Evolutionary conservation across 805 yeast species (phyloP), one percentile per base, ranked within the genome.

Genomic region (Yamadazyma takamatsuzukensis): DNA sequence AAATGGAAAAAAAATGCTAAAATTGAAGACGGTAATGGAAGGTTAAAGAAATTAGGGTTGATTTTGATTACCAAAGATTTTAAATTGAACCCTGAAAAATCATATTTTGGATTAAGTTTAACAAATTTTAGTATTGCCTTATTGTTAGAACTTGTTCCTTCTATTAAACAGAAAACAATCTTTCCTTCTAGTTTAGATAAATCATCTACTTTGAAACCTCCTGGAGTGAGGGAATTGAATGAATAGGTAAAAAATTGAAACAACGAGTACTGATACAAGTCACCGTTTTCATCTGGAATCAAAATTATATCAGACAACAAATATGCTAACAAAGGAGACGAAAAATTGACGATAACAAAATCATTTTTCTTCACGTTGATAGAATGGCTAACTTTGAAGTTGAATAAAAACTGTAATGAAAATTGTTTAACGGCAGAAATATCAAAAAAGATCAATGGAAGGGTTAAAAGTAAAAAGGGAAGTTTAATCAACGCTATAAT

Each of bases 131-230:
- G 65, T 1, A 89, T 51, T 0, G 88, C 78, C 40, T 79, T 78
- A 31, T 94, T 93, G 51, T 89, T 90, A 0, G 95, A 77, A 0
- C 95, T 70, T 0, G 95, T 84, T 0, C 95, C 95, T 49, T 88
- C 97, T 3, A 80, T 68, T 37, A 87, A 76, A 15, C 83, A 44
- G 32, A 71, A 79, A 4, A 77, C 66, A 0, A 51, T 59, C 25
- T 71, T 68, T n/a, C 67, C 63, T 3, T 54, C 51, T 14, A 56
- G 47, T 18, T 51, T 43, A 1, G 45, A 27, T 15, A 60, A 34
- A 24, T 53, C 56, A 8, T 38, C 36, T 8, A 55, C 37, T 23
- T 25, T 30, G 15, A 17, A 23, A 4, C 40, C 40, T n/a, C 34
- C 32, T 5, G 29, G 24, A 10, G 9, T 13, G 28, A 13, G 6